Evolutionary conservation across 1,284 basidiomycete genomes (phyloP), one percentile per base, ranked within the genome.

Genomic region (Tremellales sp.): DNA sequence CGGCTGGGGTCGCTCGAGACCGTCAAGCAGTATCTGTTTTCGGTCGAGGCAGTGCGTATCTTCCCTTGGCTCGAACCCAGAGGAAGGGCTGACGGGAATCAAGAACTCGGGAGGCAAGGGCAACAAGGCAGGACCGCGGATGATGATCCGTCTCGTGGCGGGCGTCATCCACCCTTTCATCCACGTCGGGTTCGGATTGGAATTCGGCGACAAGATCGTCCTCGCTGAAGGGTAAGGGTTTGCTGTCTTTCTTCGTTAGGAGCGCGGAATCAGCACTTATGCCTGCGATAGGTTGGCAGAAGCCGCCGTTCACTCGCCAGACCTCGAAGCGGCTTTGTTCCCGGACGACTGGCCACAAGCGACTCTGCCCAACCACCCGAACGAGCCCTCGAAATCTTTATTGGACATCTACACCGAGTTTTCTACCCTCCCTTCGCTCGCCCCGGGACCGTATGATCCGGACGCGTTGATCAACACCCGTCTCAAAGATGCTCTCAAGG

Each of bases 111-210:
- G 41, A 25, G 54, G 40, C 12, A 44, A 68, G 5, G 77, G 76
- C 0, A 82, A 82, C 50, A 66, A 66, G 6, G 70, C 77, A 14
- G 78, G 71, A 0, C 69, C 74, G 0, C 51, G 73, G 18, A 84
- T 85, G 82, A 60, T 83, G 4, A 59, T 76, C 19, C 73, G 82
- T 9, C 74, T 85, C 31, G 65, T 81, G 33, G 75, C 74, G 27
- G 83, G 83, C 12, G 47, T 51, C 2, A 39, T 57, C 12, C 58
- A 86, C 65, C 82, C 83, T 0, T 70, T 83, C 43, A 85, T 86
- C 34, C 81, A 83, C 58, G 67, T 79, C 26, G 84, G 83, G 75
- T 82, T 82, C 53, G 83, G 78, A 4, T 63, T 78, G 3, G 83
- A 85, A 54, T 84, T 85, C 54, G 74, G 74, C 0, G 78, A 78